A percentile compares a stretch with the other conserved stretches of the same genome.
Conservation (phyloP, 2,329 filamentous ascomycete species). For the Xylariaceae sp. region DNA sequence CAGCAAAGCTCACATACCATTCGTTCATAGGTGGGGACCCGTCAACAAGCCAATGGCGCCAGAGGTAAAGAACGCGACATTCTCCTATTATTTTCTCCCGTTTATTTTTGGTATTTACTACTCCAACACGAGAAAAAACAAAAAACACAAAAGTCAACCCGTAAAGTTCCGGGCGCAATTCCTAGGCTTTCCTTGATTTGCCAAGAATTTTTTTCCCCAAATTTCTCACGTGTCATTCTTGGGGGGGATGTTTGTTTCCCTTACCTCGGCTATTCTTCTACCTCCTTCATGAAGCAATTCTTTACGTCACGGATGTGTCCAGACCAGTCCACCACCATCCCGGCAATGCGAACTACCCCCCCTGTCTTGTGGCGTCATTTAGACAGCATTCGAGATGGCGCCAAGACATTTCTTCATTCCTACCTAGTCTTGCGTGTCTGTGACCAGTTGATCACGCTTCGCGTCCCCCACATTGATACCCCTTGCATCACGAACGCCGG, state of each 20-base stretch:
- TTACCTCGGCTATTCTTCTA: constrained; percentile 9
- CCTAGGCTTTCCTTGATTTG: not conserved
- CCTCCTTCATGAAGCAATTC: constrained; percentile 4
- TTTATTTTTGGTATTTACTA: too few relatives aligned
- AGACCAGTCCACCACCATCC: constrained; percentile 4
- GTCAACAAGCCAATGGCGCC: constrained; percentile 99
- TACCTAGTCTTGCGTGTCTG: constrained; percentile 1
- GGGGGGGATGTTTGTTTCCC: not conserved
- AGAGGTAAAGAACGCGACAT: constrained; percentile 59
- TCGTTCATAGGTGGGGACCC: constrained; percentile 68
- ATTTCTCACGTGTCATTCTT: not conserved
- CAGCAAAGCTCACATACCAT: constrained; percentile 27
- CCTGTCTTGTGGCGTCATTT: constrained; percentile 29
- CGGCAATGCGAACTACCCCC: constrained; percentile 15
- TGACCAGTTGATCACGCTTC: not conserved
- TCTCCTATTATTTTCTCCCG: not conserved
- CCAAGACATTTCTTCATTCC: constrained; percentile 23
- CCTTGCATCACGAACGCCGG: constrained; percentile 11
- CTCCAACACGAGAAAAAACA: too few relatives aligned
- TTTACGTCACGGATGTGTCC: constrained; percentile 17
- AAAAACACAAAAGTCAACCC: not conserved
- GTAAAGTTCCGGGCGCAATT: not conserved
- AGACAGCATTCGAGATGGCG: constrained; percentile 14
- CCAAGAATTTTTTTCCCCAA: not conserved
- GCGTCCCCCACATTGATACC: constrained; percentile 5